These are phyloP conservation scores for Globisporangium megalacanthum DNA, from an alignment of 352 stramenopile genomes.

Conservation along the genomic window DNA sequence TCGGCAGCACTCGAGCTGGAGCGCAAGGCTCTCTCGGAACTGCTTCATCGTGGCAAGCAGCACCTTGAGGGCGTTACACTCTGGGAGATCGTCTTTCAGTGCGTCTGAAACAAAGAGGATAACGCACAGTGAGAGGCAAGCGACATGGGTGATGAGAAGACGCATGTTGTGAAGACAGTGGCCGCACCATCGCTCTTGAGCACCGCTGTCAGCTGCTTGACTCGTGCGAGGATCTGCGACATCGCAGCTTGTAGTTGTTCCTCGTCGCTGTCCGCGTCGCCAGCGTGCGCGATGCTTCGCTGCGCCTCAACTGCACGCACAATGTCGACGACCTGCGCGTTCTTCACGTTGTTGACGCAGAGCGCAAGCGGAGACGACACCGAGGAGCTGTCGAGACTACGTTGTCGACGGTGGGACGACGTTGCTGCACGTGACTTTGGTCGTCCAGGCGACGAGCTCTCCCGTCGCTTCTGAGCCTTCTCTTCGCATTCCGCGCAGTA, in stretches of 20 bases:
- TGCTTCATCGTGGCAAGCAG: slow-evolving; percentile 61
- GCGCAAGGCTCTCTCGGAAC: slow-evolving; percentile 32
- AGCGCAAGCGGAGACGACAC: slow-evolving; percentile 13
- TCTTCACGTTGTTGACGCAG: slow-evolving; percentile 35
- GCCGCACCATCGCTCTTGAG: slow-evolving; percentile 40
- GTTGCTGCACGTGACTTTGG: slow-evolving; percentile 6
- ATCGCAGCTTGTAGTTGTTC: slow-evolving; percentile 11
- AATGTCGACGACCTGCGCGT: slow-evolving; percentile 36
- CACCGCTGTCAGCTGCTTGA: slow-evolving; percentile 46
- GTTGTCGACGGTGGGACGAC: slow-evolving; percentile 29
- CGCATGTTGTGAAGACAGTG: neutral
- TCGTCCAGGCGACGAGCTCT: neutral
- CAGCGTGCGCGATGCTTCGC: slow-evolving; percentile 7
- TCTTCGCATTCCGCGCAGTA: slow-evolving; percentile 67
- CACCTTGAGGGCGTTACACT: slow-evolving; percentile 51
- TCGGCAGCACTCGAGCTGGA: slow-evolving; percentile 77
- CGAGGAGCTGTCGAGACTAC: slow-evolving; percentile 37
- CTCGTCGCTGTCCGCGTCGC: slow-evolving; percentile 10
- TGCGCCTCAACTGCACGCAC: slow-evolving; percentile 24
- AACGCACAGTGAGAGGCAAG: slow-evolving; percentile 1
- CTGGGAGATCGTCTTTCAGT: slow-evolving; percentile 77
- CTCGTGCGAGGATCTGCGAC: slow-evolving; percentile 27
- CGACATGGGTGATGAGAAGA: slow-evolving; percentile 10
- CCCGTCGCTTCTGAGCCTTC: slow-evolving; percentile 7
- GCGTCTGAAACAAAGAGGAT: too few relatives aligned